Evolutionary conservation across 208 protist genomes (phyloP), one percentile per base, ranked within the genome.

Genomic region (Crithidia brevicula): DNA sequence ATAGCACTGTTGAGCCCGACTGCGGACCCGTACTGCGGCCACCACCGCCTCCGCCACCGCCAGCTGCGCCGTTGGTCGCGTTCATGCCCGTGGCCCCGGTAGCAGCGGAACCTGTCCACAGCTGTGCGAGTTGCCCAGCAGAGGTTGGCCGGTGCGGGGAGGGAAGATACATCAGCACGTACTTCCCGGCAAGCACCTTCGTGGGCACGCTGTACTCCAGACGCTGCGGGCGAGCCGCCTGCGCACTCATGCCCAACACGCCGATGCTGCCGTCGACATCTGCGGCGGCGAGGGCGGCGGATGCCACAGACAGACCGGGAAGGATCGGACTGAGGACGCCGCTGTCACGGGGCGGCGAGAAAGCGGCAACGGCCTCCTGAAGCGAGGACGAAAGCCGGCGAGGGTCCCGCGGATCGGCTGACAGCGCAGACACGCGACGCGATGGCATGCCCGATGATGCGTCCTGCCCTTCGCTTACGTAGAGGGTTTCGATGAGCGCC

Each of bases 101-200:
- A 18, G 61, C 25, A 28, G 22, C 18, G 16, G 49, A 33, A 53
- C 56, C 60, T 15, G 34, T 25, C 70, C 70, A 76, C 28, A 76
- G 15, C 56, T 56, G 56, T 1, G 62, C 43, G 22, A 59, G 27
- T 27, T 36, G 27, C 7, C 61, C 22, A 4, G 56, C 36, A 23
- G 78, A 50, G 25, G 40, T 45, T 4, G 52, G 43, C 36, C 66
- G 51, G 46, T 73, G 59, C 7, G 82, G 76, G 3, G 77, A 59
- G 4, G 73, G 56, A 16, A 93, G 60, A 54, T 84, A 91, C 0
- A 93, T 43, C 20, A 93, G 71, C 16, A 93, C 82, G 62, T 93
- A 93, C 71, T 87, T 90, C 4, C 81, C 82, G 2, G 75, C 46
- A 18, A 93, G 56, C 22, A 66, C 72, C 8, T 67, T 72, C 3